Base-by-base conservation (phyloP, 1,284 basidiomycete genomes). In the Anthracocystis walkeri region DNA sequence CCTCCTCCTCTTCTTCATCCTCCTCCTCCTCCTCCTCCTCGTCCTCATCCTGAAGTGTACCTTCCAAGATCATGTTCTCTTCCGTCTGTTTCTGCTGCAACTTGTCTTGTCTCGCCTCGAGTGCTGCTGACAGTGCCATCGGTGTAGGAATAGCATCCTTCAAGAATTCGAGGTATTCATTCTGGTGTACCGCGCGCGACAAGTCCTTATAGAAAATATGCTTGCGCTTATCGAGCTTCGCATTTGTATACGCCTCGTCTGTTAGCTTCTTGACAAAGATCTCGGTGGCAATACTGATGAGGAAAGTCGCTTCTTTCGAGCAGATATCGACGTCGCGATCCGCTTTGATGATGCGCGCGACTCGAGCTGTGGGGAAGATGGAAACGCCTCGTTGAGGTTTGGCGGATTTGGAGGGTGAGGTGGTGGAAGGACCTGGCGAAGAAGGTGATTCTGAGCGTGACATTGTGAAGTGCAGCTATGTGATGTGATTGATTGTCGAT, bases 321-420 rank as follows among this genome's bases (percentile, higher is more conserved):
- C 80, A 82, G 33, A 81, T 81, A 42, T 82, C 80, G 20, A 82
- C 75, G 29, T 80, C 77, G 23, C 62, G 73, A 38, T 82, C 80
- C 14, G 80, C 80, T 57, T 82, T 82, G 74, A 82, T 80, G 60
- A 82, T 82, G 41, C 78, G 71, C 18, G 66, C 38, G 1, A 82
- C 73, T 29, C 80, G 68, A 4, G 80, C 80, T 5, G 62, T 58
- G 7, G 80, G 80, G 21, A 82, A 74, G 33, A 77, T 62, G 0
- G 78, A 75, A 1, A 58, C 64, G 20, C 80, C 80, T 16, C 71
- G 62, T 33, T 65, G 55, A 29, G 50, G 23, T n/a, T 58, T 64
- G n/a, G 53, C 7, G 1, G 58, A 7, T 12, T 56, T 49, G 42
- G 45, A 40, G 23, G 45, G 56, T 18, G 46, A 49, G 11, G 38